Percentiles rank a stretch among this genome's conserved stretches.
Evolutionary conservation across 768 basidiomycete species (phyloP).

Genomic region (Boletellus ananiceps): DNA sequence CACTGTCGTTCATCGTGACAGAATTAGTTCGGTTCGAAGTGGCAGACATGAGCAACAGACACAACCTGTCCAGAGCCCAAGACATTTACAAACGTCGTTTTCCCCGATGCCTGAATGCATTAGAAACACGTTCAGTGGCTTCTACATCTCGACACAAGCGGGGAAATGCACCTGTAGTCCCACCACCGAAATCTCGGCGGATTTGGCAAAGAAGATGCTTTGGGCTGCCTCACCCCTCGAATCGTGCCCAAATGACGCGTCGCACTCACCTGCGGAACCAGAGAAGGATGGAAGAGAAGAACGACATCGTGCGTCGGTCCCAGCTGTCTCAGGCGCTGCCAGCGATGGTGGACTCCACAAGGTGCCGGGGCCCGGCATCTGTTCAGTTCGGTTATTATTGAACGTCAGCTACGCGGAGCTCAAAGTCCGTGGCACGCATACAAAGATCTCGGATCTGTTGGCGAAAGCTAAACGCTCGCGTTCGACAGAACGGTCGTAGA

Average conservation of each 20-base stretch:
- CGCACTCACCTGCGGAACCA: conserved; percentile 50
- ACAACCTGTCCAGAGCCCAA: conserved; percentile 74
- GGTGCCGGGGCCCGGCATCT: not conserved
- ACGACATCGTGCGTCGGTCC: conserved; percentile 32
- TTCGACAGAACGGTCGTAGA: too few relatives aligned
- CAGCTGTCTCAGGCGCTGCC: too few relatives aligned
- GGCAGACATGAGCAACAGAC: not conserved
- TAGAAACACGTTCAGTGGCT: not conserved
- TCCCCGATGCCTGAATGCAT: conserved; percentile 73
- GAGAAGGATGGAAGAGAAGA: conserved; percentile 50
- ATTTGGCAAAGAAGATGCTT: conserved; percentile 82
- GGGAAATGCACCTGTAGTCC: conserved; percentile 63
- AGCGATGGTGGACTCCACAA: not conserved
- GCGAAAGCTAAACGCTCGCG: too few relatives aligned
- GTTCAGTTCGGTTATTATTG: not conserved
- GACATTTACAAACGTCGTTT: conserved; percentile 92
- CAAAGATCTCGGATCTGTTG: too few relatives aligned
- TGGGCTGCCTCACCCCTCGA: not conserved
- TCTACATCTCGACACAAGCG: not conserved
- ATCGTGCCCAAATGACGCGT: not conserved
- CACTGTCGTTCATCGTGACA: conserved; percentile 45
- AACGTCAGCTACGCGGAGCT: conserved; percentile 14
- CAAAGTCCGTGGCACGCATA: not conserved
- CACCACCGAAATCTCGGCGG: conserved; percentile 87
- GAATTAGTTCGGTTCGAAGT: not conserved